A percentile compares a stretch with the other conserved stretches of the same genome.
Evolutionary conservation across 139 green algal genomes (phyloP).

Genomic region (Volvox reticuliferus): DNA sequence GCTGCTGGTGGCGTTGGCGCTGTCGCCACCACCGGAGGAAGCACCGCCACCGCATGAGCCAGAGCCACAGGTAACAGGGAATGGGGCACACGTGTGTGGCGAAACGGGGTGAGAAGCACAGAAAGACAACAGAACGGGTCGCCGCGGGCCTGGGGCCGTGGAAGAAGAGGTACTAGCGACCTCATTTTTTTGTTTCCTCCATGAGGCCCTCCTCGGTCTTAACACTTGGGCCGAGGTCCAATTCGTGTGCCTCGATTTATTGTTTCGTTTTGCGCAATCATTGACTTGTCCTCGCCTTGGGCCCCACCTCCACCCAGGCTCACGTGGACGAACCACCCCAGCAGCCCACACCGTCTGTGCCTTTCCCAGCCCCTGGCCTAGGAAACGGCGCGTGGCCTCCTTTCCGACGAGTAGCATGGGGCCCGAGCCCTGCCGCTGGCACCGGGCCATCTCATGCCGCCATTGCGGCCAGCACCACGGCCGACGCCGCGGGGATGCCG

Average conservation of each 20-base stretch:
- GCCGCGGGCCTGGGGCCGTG: no score
- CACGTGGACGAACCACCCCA: not conserved
- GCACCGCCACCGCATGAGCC: not conserved
- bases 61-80: not conserved
- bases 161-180: no score
- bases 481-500: not conserved
- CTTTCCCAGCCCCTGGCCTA: not conserved
- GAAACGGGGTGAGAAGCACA: no score
- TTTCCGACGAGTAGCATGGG: not conserved
- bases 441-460: not conserved
- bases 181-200: no score
- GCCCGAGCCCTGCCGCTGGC: no score
- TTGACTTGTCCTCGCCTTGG: no score
- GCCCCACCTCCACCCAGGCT: not conserved
- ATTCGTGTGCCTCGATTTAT: no score
- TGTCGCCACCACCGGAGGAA: slow-evolving; percentile 14
- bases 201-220: no score
- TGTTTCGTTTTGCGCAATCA: no score
- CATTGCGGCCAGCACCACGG: not conserved
- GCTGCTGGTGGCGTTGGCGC: slow-evolving; percentile 44
- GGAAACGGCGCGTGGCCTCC: not conserved
- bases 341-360: not conserved
- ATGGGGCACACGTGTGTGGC: no score
- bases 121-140: no score
- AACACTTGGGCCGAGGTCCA: no score